These are phyloP conservation scores for Mycocalia duriaeana DNA, from an alignment of 1,284 basidiomycete genomes.

Conservation along the genomic window DNA sequence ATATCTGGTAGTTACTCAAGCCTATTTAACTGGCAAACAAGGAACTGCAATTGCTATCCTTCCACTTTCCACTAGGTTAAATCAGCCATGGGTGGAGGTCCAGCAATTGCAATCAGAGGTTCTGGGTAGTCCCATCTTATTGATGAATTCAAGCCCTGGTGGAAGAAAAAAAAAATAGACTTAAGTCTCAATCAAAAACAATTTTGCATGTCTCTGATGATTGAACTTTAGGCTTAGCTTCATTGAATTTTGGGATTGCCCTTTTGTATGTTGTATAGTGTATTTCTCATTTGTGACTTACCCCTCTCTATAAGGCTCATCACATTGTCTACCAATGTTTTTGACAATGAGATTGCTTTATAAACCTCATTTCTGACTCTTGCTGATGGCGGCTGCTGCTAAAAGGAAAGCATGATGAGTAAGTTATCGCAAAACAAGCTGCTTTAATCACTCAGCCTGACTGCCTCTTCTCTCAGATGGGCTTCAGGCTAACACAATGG, in stretches of 20 bases:
- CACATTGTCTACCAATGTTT: slow-evolving; percentile 52
- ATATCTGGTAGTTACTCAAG: too few relatives aligned
- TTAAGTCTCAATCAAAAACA: neutral
- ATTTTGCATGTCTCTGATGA: neutral
- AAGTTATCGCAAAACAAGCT: slow-evolving; percentile 23
- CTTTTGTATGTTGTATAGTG: slow-evolving; percentile 24
- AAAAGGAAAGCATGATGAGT: slow-evolving; percentile 61
- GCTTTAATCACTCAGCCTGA: neutral
- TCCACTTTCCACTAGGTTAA: too few relatives aligned
- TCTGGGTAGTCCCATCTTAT: slow-evolving; percentile 43
- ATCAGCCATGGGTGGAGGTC: slow-evolving; percentile 46
- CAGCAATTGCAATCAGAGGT: slow-evolving; percentile 29
- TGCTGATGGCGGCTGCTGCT: neutral
- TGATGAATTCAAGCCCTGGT: slow-evolving; percentile 50
- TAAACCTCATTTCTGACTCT: neutral
- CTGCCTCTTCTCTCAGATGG: slow-evolving; percentile 30
- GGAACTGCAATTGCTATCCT: too few relatives aligned
- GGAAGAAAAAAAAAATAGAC: slow-evolving; percentile 48
- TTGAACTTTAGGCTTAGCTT: slow-evolving; percentile 21
- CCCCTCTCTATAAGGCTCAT: too few relatives aligned
- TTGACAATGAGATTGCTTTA: slow-evolving; percentile 40
- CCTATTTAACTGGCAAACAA: too few relatives aligned
- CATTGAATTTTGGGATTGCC: slow-evolving; percentile 32
- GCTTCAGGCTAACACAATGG: slow-evolving; percentile 37
- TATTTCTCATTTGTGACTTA: too few relatives aligned